A percentile compares a stretch with the other conserved stretches of the same genome.
Evolutionary conservation across 768 basidiomycete species (phyloP).

Genomic region (Galerina marginata): DNA sequence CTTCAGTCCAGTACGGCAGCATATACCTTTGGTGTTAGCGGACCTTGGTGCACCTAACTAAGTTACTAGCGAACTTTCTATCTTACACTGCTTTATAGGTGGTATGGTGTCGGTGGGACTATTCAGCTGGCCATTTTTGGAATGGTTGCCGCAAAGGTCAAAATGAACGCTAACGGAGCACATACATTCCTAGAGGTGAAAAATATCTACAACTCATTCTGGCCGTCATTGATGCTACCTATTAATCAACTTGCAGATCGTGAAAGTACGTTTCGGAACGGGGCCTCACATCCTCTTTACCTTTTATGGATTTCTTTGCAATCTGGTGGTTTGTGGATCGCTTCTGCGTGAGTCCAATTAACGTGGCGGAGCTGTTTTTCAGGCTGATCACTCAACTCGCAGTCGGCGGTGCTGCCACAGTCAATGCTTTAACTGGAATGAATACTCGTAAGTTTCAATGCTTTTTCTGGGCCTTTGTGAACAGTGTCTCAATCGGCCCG

Average conservation of each 20-base stretch:
- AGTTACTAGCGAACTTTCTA: neutral
- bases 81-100: conserved; percentile 31
- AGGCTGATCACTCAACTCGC: neutral
- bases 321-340: conserved; percentile 55
- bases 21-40: conserved; percentile 56
- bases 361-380: too few relatives aligned
- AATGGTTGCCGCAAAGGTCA: conserved; percentile 59
- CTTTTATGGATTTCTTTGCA: conserved; percentile 57
- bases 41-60: conserved; percentile 43
- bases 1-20: conserved; percentile 59
- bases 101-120: conserved; percentile 58
- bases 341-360: conserved; percentile 45
- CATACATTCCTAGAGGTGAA: conserved; percentile 60
- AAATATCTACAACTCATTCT: neutral
- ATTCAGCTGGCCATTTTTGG: conserved; percentile 59
- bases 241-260: conserved; percentile 39
- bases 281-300: conserved; percentile 53
- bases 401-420: conserved; percentile 53
- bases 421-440: conserved; percentile 52
- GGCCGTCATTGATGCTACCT: neutral
- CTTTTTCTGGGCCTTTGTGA: too few relatives aligned
- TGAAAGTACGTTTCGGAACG: conserved; percentile 53
- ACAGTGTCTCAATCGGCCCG: neutral
- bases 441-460: conserved; percentile 31
- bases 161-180: conserved; percentile 62